Evolutionary conservation across 352 stramenopile genomes (phyloP), one percentile per base, ranked within the genome.

Genomic region (Pythium aristosporum): DNA sequence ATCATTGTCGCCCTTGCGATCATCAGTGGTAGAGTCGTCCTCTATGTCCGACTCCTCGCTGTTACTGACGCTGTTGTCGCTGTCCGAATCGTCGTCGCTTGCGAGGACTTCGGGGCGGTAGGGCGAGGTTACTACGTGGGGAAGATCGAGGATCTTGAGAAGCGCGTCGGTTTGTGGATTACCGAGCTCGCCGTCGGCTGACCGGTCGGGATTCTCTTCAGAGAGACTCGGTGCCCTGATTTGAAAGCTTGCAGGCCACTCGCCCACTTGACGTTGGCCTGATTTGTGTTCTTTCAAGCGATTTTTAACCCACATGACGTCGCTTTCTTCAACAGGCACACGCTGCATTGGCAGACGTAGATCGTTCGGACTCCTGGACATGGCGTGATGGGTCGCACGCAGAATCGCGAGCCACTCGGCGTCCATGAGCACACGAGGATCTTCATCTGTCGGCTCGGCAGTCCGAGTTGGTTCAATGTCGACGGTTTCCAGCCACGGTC

Each of bases 131-230:
- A 98, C 78, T 11, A 93, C 79, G 65, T 99, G 97, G 18, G 82
- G 77, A 18, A 99, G 74, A 56, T 93, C 87, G 20, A 99, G 73
- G 41, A 97, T 68, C 37, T 88, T 71, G 48, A 99, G 67, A 20
- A 99, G 73, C 56, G 82, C 48, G 71, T 99, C 97, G 0, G 96
- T 99, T 65, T 99, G 96, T 8, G 93, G 96, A 66, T 99, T 99
- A 7, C 96, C 95, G 2, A 50, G 64, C 66, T 23, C 67, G 48
- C 32, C 63, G 34, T 46, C 34, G 13, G 28, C 32, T 32, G 23
- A 61, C 52, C 30, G 39, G 21, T 55, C 42, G 8, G 61, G 42
- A 41, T 76, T 59, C 59, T 89, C 72, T 1, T 73, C 78, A 30
- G 85, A 75, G 12, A 43, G 30, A 43, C 71, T 65, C 21, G 85